Evolutionary conservation across 106 monocot genomes (phyloP).

Genomic region (Platanthera guangdongensis): DNA sequence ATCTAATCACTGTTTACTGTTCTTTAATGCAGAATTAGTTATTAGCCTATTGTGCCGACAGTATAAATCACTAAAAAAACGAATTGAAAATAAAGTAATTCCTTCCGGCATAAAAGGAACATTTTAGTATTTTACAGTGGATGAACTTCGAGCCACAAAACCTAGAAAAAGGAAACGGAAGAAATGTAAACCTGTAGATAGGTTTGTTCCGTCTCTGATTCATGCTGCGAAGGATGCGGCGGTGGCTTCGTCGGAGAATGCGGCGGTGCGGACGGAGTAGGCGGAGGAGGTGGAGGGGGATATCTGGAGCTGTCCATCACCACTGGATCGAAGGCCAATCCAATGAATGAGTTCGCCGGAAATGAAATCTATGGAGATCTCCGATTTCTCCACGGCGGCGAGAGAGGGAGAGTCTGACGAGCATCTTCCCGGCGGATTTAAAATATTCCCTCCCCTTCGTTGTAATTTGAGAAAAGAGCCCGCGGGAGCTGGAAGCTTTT

Average conservation of each 20-base stretch:
- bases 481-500: background rate
- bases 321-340: background rate
- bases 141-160: slow-evolving; percentile 1
- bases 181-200: background rate
- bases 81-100: background rate
- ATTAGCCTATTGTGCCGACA: background rate
- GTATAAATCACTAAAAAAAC: background rate
- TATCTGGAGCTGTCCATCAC: background rate
- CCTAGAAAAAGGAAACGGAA: background rate
- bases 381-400: background rate
- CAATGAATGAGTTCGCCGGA: background rate
- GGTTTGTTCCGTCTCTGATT: no score
- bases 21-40: background rate
- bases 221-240: background rate
- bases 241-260: no score
- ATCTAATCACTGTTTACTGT: background rate
- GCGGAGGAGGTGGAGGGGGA: background rate
- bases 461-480: background rate
- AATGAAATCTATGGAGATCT: background rate
- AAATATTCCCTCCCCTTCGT: background rate
- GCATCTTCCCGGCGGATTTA: background rate
- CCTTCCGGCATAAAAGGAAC: background rate
- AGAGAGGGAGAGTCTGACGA: background rate
- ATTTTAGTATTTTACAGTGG: background rate
- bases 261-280: background rate